Evolutionary conservation across 768 basidiomycete genomes (phyloP).

Genomic region (Glaciozyma antarctica): DNA sequence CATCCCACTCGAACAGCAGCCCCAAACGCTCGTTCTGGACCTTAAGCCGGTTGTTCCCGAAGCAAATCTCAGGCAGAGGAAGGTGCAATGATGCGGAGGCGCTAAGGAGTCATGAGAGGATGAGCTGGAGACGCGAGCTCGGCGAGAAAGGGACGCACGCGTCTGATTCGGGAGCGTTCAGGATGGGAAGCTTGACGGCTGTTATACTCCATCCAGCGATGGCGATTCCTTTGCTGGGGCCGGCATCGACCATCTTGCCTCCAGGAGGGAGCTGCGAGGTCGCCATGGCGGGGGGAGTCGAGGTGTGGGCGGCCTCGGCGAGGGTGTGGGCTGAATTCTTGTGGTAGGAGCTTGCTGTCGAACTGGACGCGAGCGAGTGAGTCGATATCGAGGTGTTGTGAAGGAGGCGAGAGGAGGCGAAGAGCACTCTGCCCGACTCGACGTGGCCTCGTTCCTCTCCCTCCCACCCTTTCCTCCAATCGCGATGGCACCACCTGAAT

Average conservation of each 20-base stretch:
- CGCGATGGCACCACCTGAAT: conserved; percentile 14
- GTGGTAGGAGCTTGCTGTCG: no score
- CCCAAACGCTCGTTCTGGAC: conserved; percentile 58
- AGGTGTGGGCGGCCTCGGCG: no score
- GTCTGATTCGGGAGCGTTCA: conserved; percentile 40
- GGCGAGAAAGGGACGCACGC: conserved; percentile 5
- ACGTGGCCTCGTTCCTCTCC: neutral
- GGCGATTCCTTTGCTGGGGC: conserved; percentile 43
- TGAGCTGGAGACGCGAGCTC: neutral
- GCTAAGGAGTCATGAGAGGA: conserved; percentile 22
- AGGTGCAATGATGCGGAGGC: conserved; percentile 47
- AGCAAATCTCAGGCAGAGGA: conserved; percentile 93
- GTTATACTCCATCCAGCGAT: conserved; percentile 61
- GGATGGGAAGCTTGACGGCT: conserved; percentile 65
- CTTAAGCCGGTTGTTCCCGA: conserved; percentile 68
- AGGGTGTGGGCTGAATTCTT: no score
- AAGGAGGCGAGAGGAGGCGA: neutral
- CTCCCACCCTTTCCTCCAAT: no score
- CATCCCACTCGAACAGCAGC: conserved; percentile 58
- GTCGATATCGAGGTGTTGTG: neutral
- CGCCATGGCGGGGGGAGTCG: no score
- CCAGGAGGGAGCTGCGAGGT: neutral
- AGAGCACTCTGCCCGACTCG: no score
- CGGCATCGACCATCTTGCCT: conserved; percentile 3
- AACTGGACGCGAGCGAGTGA: no score